Base-by-base conservation (phyloP, 306 rosid genomes). In the Trifolium fragiferum region DNA sequence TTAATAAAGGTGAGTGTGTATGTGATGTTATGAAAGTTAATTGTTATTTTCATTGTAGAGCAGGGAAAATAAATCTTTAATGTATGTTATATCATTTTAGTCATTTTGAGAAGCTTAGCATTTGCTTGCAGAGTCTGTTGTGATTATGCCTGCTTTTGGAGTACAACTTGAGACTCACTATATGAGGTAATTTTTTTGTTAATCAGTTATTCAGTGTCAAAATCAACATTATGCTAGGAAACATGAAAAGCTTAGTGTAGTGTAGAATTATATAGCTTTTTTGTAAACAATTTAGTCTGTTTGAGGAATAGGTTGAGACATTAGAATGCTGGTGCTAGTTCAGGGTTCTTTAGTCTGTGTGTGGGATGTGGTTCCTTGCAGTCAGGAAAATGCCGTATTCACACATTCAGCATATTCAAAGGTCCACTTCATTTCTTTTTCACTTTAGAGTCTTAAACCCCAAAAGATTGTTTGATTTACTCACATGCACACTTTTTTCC, bases 71-170 rank as follows among this genome's bases (percentile, higher is more conserved):
- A 14, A 33, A 61, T 43, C 25, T 57, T 32, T 11, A 11, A 57
- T 72, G 65, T 35, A 10, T 82, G 41, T 38, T 46, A n/a, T 70
- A 32, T 19, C 10, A 35, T 47, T 19, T 70, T 68, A 19, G 66
- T 60, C 60, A 70, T 21, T 60, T 80, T 64, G 51, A 64, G 35
- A 15, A 51, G 67, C 62, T 54, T 68, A 19, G 46, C 46, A 30
- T 70, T 81, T 71, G 43, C 65, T 44, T 63, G 78, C 92, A 93
- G 96, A 93, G 83, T 88, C 92, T 41, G 91, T 93, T 37, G 75
- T 93, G 60, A 82, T 93, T 80, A 85, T 93, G 88, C 96, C 98
- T 8, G 91, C 93, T 78, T 91, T 93, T 66, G 98, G 98, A 66
- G 92, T 93, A 68, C 97, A 93, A 78, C 94, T 93, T 67, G 96